phyloP scores from a whole-genome alignment of 331 rosid genomes.

The Arachis monticola region DNA sequence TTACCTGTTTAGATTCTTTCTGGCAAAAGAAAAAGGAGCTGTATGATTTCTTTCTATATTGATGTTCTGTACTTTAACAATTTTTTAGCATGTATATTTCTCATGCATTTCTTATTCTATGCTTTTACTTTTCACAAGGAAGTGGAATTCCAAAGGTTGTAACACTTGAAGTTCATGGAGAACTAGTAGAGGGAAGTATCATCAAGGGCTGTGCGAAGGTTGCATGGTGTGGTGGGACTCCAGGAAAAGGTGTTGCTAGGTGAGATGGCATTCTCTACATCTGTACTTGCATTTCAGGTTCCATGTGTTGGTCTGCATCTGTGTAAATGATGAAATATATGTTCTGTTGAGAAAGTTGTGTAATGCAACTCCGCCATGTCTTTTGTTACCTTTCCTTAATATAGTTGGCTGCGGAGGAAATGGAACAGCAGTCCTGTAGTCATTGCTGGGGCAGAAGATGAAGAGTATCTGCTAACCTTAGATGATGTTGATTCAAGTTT shows the following conservation, averaged over 20 bases:
- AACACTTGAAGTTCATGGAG: conserved; percentile 83
- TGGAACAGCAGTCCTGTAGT: conserved; percentile 97
- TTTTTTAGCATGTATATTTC: conserved; percentile 16
- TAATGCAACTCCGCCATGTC: conserved; percentile 30
- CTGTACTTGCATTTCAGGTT: not conserved
- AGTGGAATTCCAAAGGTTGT: conserved; percentile 85
- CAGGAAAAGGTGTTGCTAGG: conserved; percentile 97
- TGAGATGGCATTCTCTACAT: conserved; percentile 46
- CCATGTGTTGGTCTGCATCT: not conserved
- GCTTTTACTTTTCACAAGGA: conserved; percentile 55
- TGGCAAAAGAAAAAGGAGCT: conserved; percentile 7
- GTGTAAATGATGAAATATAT: conserved; percentile 11
- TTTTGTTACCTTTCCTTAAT: conserved; percentile 31
- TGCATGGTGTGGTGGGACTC: conserved; percentile 99
- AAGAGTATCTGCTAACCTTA: conserved; percentile 72
- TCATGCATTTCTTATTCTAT: conserved; percentile 31
- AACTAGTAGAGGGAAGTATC: conserved; percentile 81
- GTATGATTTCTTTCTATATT: not conserved
- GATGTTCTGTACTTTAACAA: conserved; percentile 9
- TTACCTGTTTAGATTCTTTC: not conserved
- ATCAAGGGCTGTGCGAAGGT: conserved; percentile 78
- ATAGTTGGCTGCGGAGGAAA: conserved; percentile 97
- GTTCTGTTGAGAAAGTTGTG: conserved; percentile 31
- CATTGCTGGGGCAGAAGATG: conserved; percentile 93
- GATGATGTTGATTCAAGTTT: conserved; percentile 94